Conservation (phyloP, 2,329 filamentous ascomycete species). For the Fusarium pseudograminearum region DNA sequence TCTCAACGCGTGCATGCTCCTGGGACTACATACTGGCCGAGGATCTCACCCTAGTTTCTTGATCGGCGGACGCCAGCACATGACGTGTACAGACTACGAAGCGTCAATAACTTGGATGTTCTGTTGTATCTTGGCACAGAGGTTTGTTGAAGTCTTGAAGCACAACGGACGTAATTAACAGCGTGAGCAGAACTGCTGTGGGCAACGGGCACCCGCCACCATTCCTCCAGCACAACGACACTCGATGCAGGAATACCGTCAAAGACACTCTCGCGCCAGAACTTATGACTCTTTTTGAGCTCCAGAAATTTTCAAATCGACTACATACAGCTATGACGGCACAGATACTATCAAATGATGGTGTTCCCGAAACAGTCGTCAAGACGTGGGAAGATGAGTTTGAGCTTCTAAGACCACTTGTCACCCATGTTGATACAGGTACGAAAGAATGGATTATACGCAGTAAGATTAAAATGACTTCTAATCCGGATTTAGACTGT, state of each 20-base stretch:
- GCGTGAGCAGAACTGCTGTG: conserved; percentile 48
- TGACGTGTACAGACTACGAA: conserved; percentile 63
- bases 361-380: conserved; percentile 61
- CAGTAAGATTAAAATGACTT: background rate
- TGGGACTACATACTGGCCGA: conserved; percentile 65
- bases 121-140: conserved; percentile 64
- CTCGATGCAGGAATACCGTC: conserved; percentile 56
- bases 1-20: conserved; percentile 61
- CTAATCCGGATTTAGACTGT: conserved; percentile 52
- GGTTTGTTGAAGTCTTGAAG: conserved; percentile 48
- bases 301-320: conserved; percentile 64
- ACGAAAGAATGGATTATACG: background rate
- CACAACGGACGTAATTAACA: conserved; percentile 12
- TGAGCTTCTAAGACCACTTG: conserved; percentile 59
- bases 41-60: conserved; percentile 64
- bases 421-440: conserved; percentile 63
- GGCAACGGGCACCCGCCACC: conserved; percentile 62
- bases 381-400: conserved; percentile 65
- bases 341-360: conserved; percentile 60
- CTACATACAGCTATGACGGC: conserved; percentile 62
- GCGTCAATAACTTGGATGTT: conserved; percentile 66
- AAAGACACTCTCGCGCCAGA: conserved; percentile 58
- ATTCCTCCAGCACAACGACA: conserved; percentile 64
- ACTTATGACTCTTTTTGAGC: conserved; percentile 59
- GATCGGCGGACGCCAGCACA: conserved; percentile 57